Base-by-base conservation (phyloP, 257 asterid species). In the Datura wrightii region DNA sequence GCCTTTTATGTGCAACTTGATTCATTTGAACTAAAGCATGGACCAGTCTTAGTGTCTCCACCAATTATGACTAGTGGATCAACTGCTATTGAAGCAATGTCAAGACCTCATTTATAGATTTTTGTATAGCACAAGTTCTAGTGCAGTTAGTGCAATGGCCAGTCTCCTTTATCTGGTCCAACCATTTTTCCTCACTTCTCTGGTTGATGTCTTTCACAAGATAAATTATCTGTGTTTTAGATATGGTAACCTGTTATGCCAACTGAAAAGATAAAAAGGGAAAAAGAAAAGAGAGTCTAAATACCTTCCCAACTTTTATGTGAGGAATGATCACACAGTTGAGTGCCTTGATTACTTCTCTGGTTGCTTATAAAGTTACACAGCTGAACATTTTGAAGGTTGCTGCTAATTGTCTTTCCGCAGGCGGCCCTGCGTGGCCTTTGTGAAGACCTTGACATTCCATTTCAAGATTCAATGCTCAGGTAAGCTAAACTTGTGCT, bases 391-490 rank as follows among this genome's bases (percentile, higher is more conserved):
- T 2, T 50, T 34, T 78, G 7, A 76, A 31, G 50, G 6, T 82
- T 69, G 31, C 31, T 80, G 72, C 67, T 74, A 58, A 85, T 79
- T 67, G 83, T 84, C 83, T 59, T 54, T 65, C 63, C 88, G 87
- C 89, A 94, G 99, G 89, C 83, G 71, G 86, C 93, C 89, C 88
- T 95, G 86, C 94, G 89, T 76, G 92, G 91, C 82, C 92, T 95
- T 58, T 95, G 99, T 88, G 91, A 88, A 83, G 95, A 90, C 86
- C 97, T 95, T 84, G 93, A 91, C 62, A 93, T 95, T 87, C 93
- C 95, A 82, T 95, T 95, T 87, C 94, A 94, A 89, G 86, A 90
- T 86, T 87, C 97, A 82, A 94, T 95, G 99, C 99, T 95, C 85
- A 91, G 91, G 98, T 95, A 91, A 92, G 94, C 82, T 78, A 65